Evolutionary conservation across 1,284 basidiomycete genomes (phyloP).

Genomic region (Trametes pubescens): DNA sequence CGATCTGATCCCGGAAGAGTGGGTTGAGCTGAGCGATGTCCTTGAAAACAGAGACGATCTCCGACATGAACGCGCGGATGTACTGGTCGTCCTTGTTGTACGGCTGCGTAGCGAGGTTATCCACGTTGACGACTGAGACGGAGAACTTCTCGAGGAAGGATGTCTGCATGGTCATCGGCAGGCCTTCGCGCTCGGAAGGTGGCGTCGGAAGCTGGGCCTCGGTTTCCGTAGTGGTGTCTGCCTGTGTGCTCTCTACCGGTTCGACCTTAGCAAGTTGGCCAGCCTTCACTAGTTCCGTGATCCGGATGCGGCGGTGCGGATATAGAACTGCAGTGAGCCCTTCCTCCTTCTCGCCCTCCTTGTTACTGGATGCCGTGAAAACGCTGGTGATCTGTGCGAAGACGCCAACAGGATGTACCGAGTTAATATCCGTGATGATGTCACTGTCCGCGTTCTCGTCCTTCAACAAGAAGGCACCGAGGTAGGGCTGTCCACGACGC

Average conservation of each 20-base stretch:
- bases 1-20: conserved; percentile 98
- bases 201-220: conserved; percentile 49
- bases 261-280: conserved; percentile 57
- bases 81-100: conserved; percentile 96
- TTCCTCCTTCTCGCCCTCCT: conserved; percentile 77
- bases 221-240: conserved; percentile 35
- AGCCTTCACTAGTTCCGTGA: conserved; percentile 87
- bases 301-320: conserved; percentile 92
- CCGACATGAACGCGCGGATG: conserved; percentile 95
- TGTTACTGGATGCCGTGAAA: conserved; percentile 65
- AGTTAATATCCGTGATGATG: conserved; percentile 87
- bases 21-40: conserved; percentile 98
- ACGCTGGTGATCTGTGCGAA: conserved; percentile 98
- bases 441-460: conserved; percentile 95
- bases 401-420: conserved; percentile 94
- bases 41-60: conserved; percentile 98
- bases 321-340: conserved; percentile 95
- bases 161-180: conserved; percentile 64
- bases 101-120: conserved; percentile 83
- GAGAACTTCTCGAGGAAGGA: conserved; percentile 92
- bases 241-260: conserved; percentile 51
- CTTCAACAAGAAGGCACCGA: conserved; percentile 97
- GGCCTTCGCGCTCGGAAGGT: conserved; percentile 43
- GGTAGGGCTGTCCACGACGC: conserved; percentile 95
- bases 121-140: conserved; percentile 92